Evolutionary conservation across 805 yeast genomes (phyloP), one percentile per base, ranked within the genome.

Genomic region (Spathaspora passalidarum): DNA sequence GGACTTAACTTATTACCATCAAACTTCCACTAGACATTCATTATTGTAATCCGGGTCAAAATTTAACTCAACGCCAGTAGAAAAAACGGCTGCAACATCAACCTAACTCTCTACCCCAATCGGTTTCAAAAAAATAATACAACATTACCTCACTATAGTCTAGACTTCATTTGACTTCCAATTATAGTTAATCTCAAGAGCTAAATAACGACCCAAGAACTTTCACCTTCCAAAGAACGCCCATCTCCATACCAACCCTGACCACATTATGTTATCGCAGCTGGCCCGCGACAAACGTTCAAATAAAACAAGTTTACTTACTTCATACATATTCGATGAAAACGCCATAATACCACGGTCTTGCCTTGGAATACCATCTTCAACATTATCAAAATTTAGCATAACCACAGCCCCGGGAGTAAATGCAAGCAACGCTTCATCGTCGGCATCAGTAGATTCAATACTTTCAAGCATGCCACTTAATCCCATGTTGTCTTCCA

Each of bases 271-370:
- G 34, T 10, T n/a, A 29, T 9, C 34, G 14, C 13, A 29, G 13
- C 14, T 29, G 16, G 6, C n/a, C 16, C 16, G 34, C 16, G 34
- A 29, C 13, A 29, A 17, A 29, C 34, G n/a, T 10, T 4, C 34
- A 29, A 13, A 8, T 13, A 29, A n/a, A 29, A 11, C 14, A 10
- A 3, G 34, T 29, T 29, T n/a, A 14, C 34, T 29, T 4, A 29
- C 13, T 29, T 29, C 34, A 29, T 29, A 29, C n/a, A 35, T 35
- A 2, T 35, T 42, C 17, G 38, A 42, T 17, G 32, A 42, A 5
- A 35, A 35, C 13, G 38, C 40, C 18, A 42, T 42, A 18, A 42
- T 42, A 16, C 43, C 43, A 18, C 29, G 9, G 16, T 17, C 16
- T 32, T 41, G 43, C 19, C 20, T 19, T 16, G 14, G 20, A 35